Evolutionary conservation across 225 moss, liverwort and hornwort genomes (phyloP).

Genomic region (Lunularia cruciata): DNA sequence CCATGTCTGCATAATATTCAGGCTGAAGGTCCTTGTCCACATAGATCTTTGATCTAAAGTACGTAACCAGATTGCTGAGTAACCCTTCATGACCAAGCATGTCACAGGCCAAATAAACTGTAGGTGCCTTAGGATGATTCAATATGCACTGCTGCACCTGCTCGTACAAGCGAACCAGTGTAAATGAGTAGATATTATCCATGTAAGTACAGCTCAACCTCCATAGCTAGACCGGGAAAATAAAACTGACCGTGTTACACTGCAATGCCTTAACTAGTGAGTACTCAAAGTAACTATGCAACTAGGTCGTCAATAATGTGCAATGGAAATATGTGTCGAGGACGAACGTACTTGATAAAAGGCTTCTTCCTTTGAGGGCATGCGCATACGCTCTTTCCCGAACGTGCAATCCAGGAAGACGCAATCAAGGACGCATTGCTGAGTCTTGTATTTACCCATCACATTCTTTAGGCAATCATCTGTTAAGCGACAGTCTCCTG

Average conservation of each 20-base stretch:
- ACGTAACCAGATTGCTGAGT: conserved; percentile 42
- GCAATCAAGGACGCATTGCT: conserved; percentile 51
- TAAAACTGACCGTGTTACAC: too few species aligned
- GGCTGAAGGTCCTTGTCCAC: conserved; percentile 53
- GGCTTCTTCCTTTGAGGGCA: conserved; percentile 69
- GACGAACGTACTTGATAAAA: conserved; percentile 54
- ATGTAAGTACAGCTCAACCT: too few species aligned
- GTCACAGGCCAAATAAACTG: conserved; percentile 66
- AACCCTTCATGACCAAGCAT: conserved; percentile 70
- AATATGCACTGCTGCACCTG: conserved; percentile 71
- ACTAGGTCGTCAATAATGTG: neutral
- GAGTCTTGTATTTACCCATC: conserved; percentile 33
- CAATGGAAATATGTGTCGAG: too few species aligned
- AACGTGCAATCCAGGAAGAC: conserved; percentile 84
- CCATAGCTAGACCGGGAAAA: too few species aligned
- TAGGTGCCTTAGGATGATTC: conserved; percentile 55
- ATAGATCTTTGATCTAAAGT: conserved; percentile 57
- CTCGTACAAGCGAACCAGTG: neutral
- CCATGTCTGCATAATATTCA: conserved; percentile 61
- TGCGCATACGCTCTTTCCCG: conserved; percentile 52
- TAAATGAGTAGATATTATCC: too few species aligned
- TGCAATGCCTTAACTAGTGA: too few species aligned
- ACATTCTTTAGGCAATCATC: conserved; percentile 58
- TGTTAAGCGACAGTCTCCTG: conserved; percentile 75
- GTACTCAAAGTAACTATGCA: too few species aligned